Evolutionary conservation across 2,329 filamentous ascomycete genomes (phyloP), one percentile per base, ranked within the genome.

Genomic region (Cercospora canescens): DNA sequence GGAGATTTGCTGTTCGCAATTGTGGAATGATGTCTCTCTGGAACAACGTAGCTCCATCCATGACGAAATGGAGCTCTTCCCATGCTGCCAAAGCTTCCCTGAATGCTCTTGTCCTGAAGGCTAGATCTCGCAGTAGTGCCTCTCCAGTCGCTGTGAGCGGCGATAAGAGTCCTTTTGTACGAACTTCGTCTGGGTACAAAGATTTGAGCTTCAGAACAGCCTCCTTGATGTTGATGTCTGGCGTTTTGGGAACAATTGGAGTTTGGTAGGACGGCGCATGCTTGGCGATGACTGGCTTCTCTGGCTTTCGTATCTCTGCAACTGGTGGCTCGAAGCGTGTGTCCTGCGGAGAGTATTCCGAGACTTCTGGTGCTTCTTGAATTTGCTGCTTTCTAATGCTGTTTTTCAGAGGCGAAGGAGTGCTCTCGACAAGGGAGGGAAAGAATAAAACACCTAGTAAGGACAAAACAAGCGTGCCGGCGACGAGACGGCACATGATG

Each of bases 81-180:
- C 68, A 71, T 4, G 57, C 66, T 24, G 64, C 56, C 35, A 68
- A 61, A n/a, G 63, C 62, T 14, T 63, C 54, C n/a, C 60, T 61
- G 60, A 66, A 71, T 4, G 62, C 66, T 32, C 68, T 26, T 16
- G 65, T 63, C 2, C 69, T 64, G 28, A 63, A 63, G 2, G 67
- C 65, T 11, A 71, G 62, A 35, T 69, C 69, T 14, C 66, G 67
- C 2, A 71, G 63, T 6, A 69, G 62, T 12, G 50, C 60, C 34
- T 66, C 67, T 26, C 69, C 69, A 2, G 67, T 69, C 6, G 62
- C 62, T 3, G 67, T 62, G 9, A 70, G 52, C 32, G 65, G 60
- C 32, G 67, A 64, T 4, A 67, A 56, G 3, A 70, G 63, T 1
- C 58, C 68, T 34, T 66, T 68, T 18, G 62, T 61, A 26, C 61